These are phyloP conservation scores for Trypanosoma scelopori DNA, from an alignment of 208 protist species.

Conservation along the genomic window DNA sequence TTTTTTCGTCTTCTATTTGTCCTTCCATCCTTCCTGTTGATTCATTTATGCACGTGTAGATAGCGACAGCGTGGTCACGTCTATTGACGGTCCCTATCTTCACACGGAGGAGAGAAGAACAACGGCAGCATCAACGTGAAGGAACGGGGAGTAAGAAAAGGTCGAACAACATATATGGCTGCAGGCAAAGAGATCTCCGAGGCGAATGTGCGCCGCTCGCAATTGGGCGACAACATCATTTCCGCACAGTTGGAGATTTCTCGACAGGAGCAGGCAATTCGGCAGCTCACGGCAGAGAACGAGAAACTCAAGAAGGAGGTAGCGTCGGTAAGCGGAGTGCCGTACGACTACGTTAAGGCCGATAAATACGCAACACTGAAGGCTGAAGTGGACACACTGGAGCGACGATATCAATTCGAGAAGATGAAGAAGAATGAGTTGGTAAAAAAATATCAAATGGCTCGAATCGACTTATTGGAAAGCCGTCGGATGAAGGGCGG, in stretches of 20 bases:
- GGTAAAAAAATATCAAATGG: slow-evolving; percentile 81
- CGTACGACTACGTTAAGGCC: slow-evolving; percentile 87
- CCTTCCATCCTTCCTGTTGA: slow-evolving; percentile 9
- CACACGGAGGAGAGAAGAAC: background rate
- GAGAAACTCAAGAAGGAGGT: slow-evolving; percentile 91
- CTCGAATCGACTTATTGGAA: slow-evolving; percentile 85
- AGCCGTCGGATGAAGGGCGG: slow-evolving; percentile 85
- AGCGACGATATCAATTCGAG: slow-evolving; percentile 90
- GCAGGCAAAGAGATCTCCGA: slow-evolving; percentile 2
- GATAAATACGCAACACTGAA: slow-evolving; percentile 84
- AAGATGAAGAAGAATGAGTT: slow-evolving; percentile 92
- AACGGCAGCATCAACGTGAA: background rate
- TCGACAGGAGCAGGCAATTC: slow-evolving; percentile 82
- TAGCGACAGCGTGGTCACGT: slow-evolving; percentile 8
- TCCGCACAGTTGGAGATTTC: slow-evolving; percentile 54
- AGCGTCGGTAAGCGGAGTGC: slow-evolving; percentile 52
- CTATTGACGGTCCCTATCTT: background rate
- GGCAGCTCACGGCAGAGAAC: slow-evolving; percentile 75
- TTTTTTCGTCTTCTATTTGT: slow-evolving; percentile 9
- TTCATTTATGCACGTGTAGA: background rate
- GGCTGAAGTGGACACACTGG: slow-evolving; percentile 84
- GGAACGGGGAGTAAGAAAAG: background rate
- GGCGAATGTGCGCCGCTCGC: slow-evolving; percentile 48
- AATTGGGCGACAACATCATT: slow-evolving; percentile 59
- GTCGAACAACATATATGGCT: slow-evolving; percentile 7